Percentiles rank a stretch among this genome's conserved stretches.
Evolutionary conservation across 352 stramenopile species (phyloP).

Genomic region (Globisporangium viniferum): DNA sequence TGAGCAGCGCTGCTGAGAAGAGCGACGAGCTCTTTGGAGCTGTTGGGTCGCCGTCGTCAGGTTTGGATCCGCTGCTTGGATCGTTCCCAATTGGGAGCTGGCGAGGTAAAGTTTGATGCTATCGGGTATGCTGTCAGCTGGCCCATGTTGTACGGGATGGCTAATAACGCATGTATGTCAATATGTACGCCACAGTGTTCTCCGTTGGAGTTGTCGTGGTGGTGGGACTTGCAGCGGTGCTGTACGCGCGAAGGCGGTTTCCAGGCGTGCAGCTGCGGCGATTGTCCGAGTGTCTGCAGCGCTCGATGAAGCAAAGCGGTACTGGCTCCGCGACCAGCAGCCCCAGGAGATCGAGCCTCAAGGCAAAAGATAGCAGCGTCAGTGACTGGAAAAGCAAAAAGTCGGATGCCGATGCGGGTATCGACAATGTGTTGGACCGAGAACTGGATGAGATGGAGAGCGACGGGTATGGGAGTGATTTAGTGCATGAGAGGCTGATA

Average conservation of each 20-base stretch:
- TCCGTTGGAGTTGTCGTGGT: slow-evolving; percentile 46
- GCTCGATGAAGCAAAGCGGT: slow-evolving; percentile 11
- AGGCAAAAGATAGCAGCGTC: slow-evolving; percentile 1
- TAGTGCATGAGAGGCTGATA: neutral
- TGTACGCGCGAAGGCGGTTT: slow-evolving; percentile 55
- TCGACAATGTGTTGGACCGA: slow-evolving; percentile 10
- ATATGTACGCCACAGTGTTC: slow-evolving; percentile 26
- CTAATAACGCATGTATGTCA: neutral
- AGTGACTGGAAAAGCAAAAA: slow-evolving; percentile 16
- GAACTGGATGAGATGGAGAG: slow-evolving; percentile 20
- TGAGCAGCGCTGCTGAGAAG: slow-evolving; percentile 18
- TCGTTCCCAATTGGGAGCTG: slow-evolving; percentile 49
- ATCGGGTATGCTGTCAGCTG: neutral
- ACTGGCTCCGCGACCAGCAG: neutral
- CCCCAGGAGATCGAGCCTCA: neutral
- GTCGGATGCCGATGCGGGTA: slow-evolving; percentile 8
- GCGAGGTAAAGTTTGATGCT: slow-evolving; percentile 34
- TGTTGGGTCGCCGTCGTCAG: slow-evolving; percentile 26
- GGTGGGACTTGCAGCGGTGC: slow-evolving; percentile 41
- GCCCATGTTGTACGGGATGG: no score
- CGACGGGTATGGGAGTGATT: neutral
- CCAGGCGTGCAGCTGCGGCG: slow-evolving; percentile 16
- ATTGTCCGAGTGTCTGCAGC: slow-evolving; percentile 12
- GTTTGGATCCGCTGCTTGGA: slow-evolving; percentile 26
- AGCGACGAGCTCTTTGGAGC: slow-evolving; percentile 26